Percentiles rank a stretch among this genome's conserved stretches.
Evolutionary conservation across 2,329 filamentous ascomycete genomes (phyloP).

Genomic region (Xylaria sp.): DNA sequence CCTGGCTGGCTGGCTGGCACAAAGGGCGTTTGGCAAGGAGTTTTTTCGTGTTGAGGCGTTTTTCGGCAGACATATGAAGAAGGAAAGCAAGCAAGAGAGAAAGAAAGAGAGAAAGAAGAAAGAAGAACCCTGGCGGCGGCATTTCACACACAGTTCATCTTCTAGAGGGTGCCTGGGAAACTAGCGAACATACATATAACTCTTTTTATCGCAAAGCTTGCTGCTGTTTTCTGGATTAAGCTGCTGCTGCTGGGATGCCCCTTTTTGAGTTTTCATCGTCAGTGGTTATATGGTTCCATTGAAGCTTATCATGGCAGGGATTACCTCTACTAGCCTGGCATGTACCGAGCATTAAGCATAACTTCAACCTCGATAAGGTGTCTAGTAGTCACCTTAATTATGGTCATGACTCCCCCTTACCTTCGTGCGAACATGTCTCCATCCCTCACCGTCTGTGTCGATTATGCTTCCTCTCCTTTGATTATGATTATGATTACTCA

Average conservation of each 20-base stretch:
- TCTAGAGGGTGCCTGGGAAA: neutral
- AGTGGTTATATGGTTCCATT: constrained; percentile 36
- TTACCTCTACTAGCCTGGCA: constrained; percentile 16
- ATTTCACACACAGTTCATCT: neutral
- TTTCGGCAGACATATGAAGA: too few relatives aligned
- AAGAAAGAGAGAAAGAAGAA: neutral
- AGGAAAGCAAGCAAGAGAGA: too few relatives aligned
- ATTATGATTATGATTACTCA: neutral
- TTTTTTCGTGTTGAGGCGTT: neutral
- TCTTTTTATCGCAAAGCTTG: neutral
- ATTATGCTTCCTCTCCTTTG: neutral
- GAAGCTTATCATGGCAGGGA: constrained; percentile 15
- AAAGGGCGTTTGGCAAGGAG: neutral
- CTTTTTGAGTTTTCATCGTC: neutral
- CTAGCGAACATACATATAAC: neutral
- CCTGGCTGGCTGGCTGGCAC: too few relatives aligned
- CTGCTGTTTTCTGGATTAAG: neutral
- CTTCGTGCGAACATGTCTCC: neutral
- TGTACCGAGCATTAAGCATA: constrained; percentile 11
- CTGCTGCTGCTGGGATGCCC: neutral
- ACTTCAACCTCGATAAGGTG: constrained; percentile 8
- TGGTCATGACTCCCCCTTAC: neutral
- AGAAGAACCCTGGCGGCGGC: neutral
- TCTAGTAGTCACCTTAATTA: constrained; percentile 4
- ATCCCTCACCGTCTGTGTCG: neutral